phyloP scores from a whole-genome alignment of 805 yeast genomes.

The Wickerhamiella occidentalis region DNA sequence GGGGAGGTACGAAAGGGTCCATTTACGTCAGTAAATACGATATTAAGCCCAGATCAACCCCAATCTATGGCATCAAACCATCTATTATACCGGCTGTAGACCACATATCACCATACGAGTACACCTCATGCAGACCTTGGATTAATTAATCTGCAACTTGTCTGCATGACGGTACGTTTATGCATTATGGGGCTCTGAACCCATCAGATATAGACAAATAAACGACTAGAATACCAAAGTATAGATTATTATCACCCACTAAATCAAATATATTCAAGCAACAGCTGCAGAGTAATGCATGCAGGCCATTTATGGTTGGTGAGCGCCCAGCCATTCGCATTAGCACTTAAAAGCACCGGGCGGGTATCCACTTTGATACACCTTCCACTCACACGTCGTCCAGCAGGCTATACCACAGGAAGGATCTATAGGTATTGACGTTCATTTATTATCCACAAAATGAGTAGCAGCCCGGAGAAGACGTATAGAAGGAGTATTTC shows the following conservation, averaged over 20 bases:
- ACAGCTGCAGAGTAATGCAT: background rate
- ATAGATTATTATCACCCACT: background rate
- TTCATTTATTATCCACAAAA: background rate
- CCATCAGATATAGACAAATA: background rate
- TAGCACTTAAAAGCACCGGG: background rate
- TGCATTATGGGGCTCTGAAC: background rate
- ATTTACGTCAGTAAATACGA: no score
- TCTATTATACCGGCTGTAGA: background rate
- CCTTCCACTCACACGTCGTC: background rate
- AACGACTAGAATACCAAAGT: background rate
- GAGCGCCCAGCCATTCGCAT: conserved; percentile 6
- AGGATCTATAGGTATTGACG: background rate
- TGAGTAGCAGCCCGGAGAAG: conserved; percentile 3
- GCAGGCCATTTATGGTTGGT: conserved; percentile 6
- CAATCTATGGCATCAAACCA: no score
- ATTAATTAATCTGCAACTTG: conserved; percentile 5
- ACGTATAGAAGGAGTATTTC: conserved; percentile 10
- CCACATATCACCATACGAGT: background rate
- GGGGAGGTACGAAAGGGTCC: background rate
- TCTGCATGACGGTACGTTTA: conserved; percentile 1
- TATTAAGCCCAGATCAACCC: no score
- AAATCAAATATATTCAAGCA: background rate
- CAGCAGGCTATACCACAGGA: background rate
- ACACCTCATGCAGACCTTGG: background rate
- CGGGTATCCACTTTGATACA: background rate